Evolutionary conservation across 805 yeast genomes (phyloP).

Genomic region (Zygotorulaspora danielsina): DNA sequence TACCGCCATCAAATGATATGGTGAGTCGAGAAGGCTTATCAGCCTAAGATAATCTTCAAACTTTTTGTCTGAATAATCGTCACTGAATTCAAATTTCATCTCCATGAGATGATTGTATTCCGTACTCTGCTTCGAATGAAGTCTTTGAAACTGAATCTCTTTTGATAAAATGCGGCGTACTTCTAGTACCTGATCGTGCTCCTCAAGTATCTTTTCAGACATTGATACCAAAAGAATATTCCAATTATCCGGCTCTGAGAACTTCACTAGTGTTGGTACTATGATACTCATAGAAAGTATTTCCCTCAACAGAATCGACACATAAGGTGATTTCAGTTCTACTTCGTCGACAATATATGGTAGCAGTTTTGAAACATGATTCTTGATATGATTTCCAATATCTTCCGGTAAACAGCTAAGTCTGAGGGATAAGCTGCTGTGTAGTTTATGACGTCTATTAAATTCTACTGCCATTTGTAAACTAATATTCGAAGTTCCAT

Average conservation of each 20-base stretch:
- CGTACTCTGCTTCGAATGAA: slow-evolving; percentile 8
- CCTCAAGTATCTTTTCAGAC: slow-evolving; percentile 63
- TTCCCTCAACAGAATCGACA: slow-evolving; percentile 53
- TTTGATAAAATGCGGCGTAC: slow-evolving; percentile 65
- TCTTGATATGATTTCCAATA: slow-evolving; percentile 49
- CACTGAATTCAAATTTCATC: slow-evolving; percentile 12
- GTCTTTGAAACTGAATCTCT: slow-evolving; percentile 42
- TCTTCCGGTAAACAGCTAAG: slow-evolving; percentile 36
- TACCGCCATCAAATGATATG: slow-evolving; percentile 17
- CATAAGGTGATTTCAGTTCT: slow-evolving; percentile 45
- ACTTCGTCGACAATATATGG: slow-evolving; percentile 47
- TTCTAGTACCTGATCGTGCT: slow-evolving; percentile 67
- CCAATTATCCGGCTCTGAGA: slow-evolving; percentile 73
- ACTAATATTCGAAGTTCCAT: slow-evolving; percentile 37
- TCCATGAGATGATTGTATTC: slow-evolving; percentile 1
- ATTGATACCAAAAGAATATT: slow-evolving; percentile 58
- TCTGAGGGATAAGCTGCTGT: slow-evolving; percentile 48
- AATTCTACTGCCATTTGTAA: slow-evolving; percentile 41
- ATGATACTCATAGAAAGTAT: slow-evolving; percentile 57
- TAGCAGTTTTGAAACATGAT: slow-evolving; percentile 38
- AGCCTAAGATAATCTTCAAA: slow-evolving; percentile 30
- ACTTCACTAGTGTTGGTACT: slow-evolving; percentile 45
- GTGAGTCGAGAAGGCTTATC: slow-evolving; percentile 19
- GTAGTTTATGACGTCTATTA: slow-evolving; percentile 43
- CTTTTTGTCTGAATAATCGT: slow-evolving; percentile 18